These are phyloP conservation scores for Eucalyptus regnans DNA, from an alignment of 345 rosid genomes.

Conservation along the genomic window DNA sequence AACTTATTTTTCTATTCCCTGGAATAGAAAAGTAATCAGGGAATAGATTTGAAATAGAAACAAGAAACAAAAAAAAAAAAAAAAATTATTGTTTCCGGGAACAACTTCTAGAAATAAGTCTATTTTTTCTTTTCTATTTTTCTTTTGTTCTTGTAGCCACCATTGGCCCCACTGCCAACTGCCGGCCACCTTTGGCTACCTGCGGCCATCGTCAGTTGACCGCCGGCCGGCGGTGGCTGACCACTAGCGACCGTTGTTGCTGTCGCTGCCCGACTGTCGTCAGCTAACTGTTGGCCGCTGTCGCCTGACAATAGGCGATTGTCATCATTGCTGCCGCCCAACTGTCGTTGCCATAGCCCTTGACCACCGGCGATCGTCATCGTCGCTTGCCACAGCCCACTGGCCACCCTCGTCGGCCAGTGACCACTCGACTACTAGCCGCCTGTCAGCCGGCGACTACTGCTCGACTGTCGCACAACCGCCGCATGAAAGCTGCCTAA, in stretches of 20 bases:
- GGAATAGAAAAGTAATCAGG: fast-evolving
- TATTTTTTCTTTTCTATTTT: too few species aligned
- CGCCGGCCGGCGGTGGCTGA: fast-evolving
- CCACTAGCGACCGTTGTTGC: fast-evolving
- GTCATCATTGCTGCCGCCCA: fast-evolving
- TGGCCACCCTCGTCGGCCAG: fast-evolving
- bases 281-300: fast-evolving
- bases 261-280: fast-evolving
- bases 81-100: too few species aligned
- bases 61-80: too few species aligned
- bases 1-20: too few species aligned
- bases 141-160: too few species aligned
- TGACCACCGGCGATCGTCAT: fast-evolving
- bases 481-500: too few species aligned
- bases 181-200: fast-evolving
- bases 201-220: too few species aligned
- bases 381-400: too few species aligned
- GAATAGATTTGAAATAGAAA: too few species aligned
- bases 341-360: fast-evolving
- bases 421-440: fast-evolving
- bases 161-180: fast-evolving
- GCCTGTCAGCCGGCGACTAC: fast-evolving
- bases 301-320: fast-evolving
- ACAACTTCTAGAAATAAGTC: too few species aligned
- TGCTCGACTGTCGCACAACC: fast-evolving